Evolutionary conservation across 140 eudicot species (phyloP), one percentile per base, ranked within the genome.

Genomic region (Artemisia princeps): DNA sequence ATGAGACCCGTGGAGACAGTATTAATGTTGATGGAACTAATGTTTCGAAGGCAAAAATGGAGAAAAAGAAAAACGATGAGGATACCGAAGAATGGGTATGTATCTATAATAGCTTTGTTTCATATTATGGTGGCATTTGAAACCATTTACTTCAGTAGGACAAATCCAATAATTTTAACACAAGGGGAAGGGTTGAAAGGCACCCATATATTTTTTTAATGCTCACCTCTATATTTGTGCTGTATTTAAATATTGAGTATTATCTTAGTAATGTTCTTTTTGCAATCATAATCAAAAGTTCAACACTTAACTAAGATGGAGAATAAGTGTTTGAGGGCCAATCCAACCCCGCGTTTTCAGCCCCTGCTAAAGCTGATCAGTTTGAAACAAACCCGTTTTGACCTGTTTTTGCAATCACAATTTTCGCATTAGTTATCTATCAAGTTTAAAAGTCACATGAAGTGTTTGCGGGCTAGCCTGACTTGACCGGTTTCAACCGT

Each of bases 11-110:
- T 71, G 97, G 97, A 55, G 97, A 91, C 72, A 80, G 83, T 10
- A 91, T 87, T 42, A 22, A 64, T 22, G 92, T 82, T 60, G 96
- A 87, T 67, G 95, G 91, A 81, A 76, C 76, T 44, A 37, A 91
- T 71, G 61, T 87, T 58, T 76, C 74, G 17, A 91, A 91, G 77
- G 83, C 87, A 51, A 91, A 78, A 77, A 65, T 91, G 76, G 97
- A 87, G 86, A 91, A 87, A 80, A 91, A 80, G 90, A 91, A 91
- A 80, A 91, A 91, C 68, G 95, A 87, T 0, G 96, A 91, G 82
- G 97, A 91, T 64, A 87, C 95, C 55, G 97, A 91, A 76, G 97
- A 91, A 87, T 85, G 96, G 97, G 97, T 91, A 85, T 52, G 81
- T 37, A 42, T 17, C 19, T 57, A 13, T 66, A 20, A 42, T 37